Percentiles rank a stretch among this genome's conserved stretches.
These are phyloP conservation scores for Botrytis cinerea DNA, from an alignment of 2,329 filamentous ascomycete genomes.

Conservation along the genomic window DNA sequence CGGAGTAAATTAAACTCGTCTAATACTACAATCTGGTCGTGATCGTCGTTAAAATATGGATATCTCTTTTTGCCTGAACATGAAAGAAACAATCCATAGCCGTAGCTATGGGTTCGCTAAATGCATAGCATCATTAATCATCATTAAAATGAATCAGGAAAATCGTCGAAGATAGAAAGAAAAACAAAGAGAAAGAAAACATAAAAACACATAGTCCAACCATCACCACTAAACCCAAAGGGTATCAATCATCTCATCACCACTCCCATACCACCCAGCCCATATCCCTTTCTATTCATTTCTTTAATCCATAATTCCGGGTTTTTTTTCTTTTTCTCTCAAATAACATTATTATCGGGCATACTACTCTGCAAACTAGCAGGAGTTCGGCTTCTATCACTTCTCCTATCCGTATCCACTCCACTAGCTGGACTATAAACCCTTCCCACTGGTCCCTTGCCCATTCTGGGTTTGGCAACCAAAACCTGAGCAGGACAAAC, in stretches of 20 bases:
- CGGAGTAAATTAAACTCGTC: slow-evolving; percentile 8
- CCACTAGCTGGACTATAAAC: slow-evolving; percentile 31
- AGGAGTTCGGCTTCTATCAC: slow-evolving; percentile 28
- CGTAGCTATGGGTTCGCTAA: not conserved
- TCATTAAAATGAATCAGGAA: slow-evolving; percentile 17
- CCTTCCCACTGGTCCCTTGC: slow-evolving; percentile 28
- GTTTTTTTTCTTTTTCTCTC: slow-evolving; percentile 22
- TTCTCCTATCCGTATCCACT: slow-evolving; percentile 27
- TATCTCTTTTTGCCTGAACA: slow-evolving; percentile 10
- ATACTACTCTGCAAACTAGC: slow-evolving; percentile 41
- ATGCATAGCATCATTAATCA: slow-evolving; percentile 17
- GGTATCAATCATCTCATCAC: slow-evolving; percentile 8
- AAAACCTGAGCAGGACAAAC: slow-evolving; percentile 95
- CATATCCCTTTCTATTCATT: not conserved
- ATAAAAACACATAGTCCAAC: slow-evolving; percentile 15
- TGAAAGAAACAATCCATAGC: not conserved
- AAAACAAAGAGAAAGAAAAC: not conserved
- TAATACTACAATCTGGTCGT: slow-evolving; percentile 19
- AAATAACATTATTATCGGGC: slow-evolving; percentile 37
- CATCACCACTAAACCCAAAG: slow-evolving; percentile 14
- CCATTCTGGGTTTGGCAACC: slow-evolving; percentile 55
- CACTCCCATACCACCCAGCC: not conserved
- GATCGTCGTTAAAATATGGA: slow-evolving; percentile 23
- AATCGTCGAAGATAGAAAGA: not conserved
- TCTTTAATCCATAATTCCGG: slow-evolving; percentile 5